Base-by-base conservation (phyloP, 371 early-diverging fungal species). In the Neoconidiobolus thromboides region DNA sequence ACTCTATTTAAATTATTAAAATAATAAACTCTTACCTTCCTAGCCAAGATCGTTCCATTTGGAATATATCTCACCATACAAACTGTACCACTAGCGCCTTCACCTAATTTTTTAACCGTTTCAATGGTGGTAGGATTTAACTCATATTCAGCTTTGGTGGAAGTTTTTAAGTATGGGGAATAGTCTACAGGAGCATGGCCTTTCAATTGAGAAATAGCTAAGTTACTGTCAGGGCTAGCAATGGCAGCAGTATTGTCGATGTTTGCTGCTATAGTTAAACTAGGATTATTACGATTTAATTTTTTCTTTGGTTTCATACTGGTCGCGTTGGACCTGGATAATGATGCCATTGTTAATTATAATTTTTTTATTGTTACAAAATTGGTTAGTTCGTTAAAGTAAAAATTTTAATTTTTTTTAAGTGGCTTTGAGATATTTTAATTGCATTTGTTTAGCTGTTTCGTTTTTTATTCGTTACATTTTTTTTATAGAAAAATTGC, bases 21-120 rank as follows among this genome's bases (percentile, higher is more conserved):
- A 41, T 14, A 12, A 12, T 14, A 55, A 42, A 48, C 12, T 43
- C 42, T 58, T 73, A 83, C 83, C 84, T 97, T 97, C 59, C 88
- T 79, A 2, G 98, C 98, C 94, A 97, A 92, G 42, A 94, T 74
- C n/a, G 76, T 75, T 14, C 73, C 70, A 39, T 81, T 80, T 14
- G 91, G 89, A 57, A 69, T 70, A 68, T 96, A 87, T 60, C 73
- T 64, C 38, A 92, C 87, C 70, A 87, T 85, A 58, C 82, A 75
- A 40, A 97, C 96, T 3, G 93, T 89, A 15, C 96, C 98, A 43
- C 91, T 94, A 50, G 89, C 83, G 15, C 98, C 98, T 53, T 90
- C 86, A 43, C 96, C 98, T 48, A 98, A 76, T 58, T 83, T 81
- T 6, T 71, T 65, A 48, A 84, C 56, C 0, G 74, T 70, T 55